These are phyloP conservation scores for Candida krabiensis DNA, from an alignment of 805 yeast genomes.

Conservation along the genomic window DNA sequence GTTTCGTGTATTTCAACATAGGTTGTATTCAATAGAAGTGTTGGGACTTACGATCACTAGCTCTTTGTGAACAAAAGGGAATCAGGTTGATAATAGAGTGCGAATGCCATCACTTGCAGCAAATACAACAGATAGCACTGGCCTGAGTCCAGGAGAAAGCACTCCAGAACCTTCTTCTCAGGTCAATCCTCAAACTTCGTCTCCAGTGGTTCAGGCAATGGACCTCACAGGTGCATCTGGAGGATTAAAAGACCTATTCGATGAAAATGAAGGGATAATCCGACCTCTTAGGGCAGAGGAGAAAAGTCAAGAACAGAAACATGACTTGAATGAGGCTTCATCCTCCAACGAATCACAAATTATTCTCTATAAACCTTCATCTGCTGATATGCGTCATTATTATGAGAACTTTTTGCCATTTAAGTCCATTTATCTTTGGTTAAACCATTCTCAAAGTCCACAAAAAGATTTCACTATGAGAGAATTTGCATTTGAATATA, in stretches of 20 bases:
- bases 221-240: slow-evolving; percentile 2
- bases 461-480: slow-evolving; percentile 78
- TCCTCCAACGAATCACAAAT: slow-evolving; percentile 1
- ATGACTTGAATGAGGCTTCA: no score
- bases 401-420: slow-evolving; percentile 76
- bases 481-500: slow-evolving; percentile 89
- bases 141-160: slow-evolving; percentile 8
- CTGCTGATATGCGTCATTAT: slow-evolving; percentile 69
- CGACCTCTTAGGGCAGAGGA: neutral
- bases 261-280: slow-evolving; percentile 1
- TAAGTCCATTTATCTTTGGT: slow-evolving; percentile 80
- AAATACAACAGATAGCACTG: no score
- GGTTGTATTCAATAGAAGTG: no score
- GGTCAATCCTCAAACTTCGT: slow-evolving; percentile 13
- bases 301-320: no score
- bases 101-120: no score
- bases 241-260: slow-evolving; percentile 5
- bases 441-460: slow-evolving; percentile 80
- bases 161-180: slow-evolving; percentile 26
- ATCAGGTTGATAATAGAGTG: no score
- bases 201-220: slow-evolving; percentile 9
- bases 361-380: slow-evolving; percentile 34
- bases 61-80: no score
- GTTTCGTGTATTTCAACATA: no score
- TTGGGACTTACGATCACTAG: no score